A percentile compares a stretch with the other conserved stretches of the same genome.
Evolutionary conservation across 805 yeast species (phyloP).

Genomic region (Candida rishiriensis): DNA sequence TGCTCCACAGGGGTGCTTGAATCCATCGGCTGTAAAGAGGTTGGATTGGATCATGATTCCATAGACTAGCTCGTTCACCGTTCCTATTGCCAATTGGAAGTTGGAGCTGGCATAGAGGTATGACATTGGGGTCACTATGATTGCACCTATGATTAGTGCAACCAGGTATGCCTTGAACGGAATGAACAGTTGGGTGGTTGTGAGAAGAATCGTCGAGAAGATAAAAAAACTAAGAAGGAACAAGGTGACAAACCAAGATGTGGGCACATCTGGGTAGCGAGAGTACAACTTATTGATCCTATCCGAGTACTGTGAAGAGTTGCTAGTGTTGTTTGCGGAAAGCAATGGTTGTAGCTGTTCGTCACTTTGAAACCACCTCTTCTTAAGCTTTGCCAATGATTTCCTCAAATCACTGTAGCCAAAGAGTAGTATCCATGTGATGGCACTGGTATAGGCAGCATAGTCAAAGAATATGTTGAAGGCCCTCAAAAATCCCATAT

Average conservation of each 20-base stretch:
- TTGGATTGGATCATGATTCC: slow-evolving; percentile 40
- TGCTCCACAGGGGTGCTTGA: slow-evolving; percentile 44
- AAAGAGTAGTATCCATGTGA: slow-evolving; percentile 37
- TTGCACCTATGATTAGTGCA: slow-evolving; percentile 39
- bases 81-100: slow-evolving; percentile 49
- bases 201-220: slow-evolving; percentile 30
- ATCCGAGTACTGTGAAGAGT: slow-evolving; percentile 30
- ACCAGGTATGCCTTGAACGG: slow-evolving; percentile 39
- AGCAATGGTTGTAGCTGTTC: background rate
- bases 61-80: slow-evolving; percentile 45
- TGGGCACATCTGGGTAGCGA: slow-evolving; percentile 39
- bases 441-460: slow-evolving; percentile 47
- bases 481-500: slow-evolving; percentile 44
- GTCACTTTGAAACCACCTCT: background rate
- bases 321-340: slow-evolving; percentile 5
- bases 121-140: slow-evolving; percentile 45
- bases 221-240: slow-evolving; percentile 34
- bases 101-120: slow-evolving; percentile 48
- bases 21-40: slow-evolving; percentile 10
- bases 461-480: slow-evolving; percentile 51
- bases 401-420: slow-evolving; percentile 21
- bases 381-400: slow-evolving; percentile 7
- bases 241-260: slow-evolving; percentile 36
- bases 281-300: slow-evolving; percentile 39
- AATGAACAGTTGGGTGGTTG: slow-evolving; percentile 29